Percentiles rank a stretch among this genome's conserved stretches.
Evolutionary conservation across 2,329 filamentous ascomycete species (phyloP).

Genomic region (Fusarium hostae): DNA sequence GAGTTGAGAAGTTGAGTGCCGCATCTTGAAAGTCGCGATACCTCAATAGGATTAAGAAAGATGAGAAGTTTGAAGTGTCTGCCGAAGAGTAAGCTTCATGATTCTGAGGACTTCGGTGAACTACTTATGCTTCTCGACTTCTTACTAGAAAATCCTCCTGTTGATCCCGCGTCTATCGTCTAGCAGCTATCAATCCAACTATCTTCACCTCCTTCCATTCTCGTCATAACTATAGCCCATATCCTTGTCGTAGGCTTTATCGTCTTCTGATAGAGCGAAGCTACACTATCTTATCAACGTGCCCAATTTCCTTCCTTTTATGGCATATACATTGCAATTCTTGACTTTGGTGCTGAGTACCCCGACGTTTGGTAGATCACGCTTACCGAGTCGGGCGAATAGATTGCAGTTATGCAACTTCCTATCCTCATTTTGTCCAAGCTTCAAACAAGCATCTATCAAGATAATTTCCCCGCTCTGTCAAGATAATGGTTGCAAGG

Average conservation of each 20-base stretch:
- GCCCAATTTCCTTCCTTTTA: slow-evolving; percentile 7
- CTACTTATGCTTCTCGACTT: neutral
- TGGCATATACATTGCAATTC: slow-evolving; percentile 19
- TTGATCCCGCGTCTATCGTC: neutral
- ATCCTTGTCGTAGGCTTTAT: neutral
- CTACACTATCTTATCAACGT: neutral
- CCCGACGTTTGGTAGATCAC: neutral
- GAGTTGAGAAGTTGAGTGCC: neutral
- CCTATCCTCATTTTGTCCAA: neutral
- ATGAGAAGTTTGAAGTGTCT: neutral
- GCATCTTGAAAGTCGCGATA: neutral
- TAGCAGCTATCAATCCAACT: neutral
- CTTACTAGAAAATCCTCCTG: neutral
- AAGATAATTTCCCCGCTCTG: slow-evolving; percentile 8
- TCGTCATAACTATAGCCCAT: neutral
- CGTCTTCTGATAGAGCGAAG: neutral
- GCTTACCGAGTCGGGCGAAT: slow-evolving; percentile 12
- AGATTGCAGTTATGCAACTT: neutral
- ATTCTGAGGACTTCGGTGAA: neutral
- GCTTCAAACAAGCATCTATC: neutral
- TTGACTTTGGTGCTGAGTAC: neutral
- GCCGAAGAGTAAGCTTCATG: rapidly evolving
- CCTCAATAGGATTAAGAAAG: neutral
- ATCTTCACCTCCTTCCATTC: slow-evolving; percentile 1
- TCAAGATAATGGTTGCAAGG: neutral